phyloP scores from a whole-genome alignment of 1,284 basidiomycete genomes.

The Waitea zeae region DNA sequence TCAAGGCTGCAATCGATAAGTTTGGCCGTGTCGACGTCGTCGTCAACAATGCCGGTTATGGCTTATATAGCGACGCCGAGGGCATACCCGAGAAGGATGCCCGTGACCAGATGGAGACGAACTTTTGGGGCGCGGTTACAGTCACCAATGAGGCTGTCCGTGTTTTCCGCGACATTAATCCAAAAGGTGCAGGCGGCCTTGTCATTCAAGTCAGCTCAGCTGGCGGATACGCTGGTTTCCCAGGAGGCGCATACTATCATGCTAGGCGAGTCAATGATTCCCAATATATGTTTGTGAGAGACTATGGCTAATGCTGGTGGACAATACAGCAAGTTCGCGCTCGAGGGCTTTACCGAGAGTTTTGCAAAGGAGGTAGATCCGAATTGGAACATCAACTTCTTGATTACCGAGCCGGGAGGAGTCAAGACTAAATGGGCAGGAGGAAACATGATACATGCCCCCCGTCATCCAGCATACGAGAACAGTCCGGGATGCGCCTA shows the following conservation, averaged over 20 bases:
- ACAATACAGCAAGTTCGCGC: no score
- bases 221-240: slow-evolving; percentile 10
- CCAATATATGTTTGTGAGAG: no score
- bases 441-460: not conserved
- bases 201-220: slow-evolving; percentile 16
- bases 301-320: no score
- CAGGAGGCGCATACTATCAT: slow-evolving; percentile 14
- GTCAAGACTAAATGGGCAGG: not conserved
- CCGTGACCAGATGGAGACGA: slow-evolving; percentile 9
- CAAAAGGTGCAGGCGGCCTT: slow-evolving; percentile 14
- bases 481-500: no score
- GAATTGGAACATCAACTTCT: slow-evolving; percentile 22
- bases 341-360: slow-evolving; percentile 16
- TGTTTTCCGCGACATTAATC: slow-evolving; percentile 20
- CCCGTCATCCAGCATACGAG: not conserved
- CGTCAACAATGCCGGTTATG: slow-evolving; percentile 9
- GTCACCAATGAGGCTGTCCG: slow-evolving; percentile 12
- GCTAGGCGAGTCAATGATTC: no score
- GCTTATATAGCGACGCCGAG: slow-evolving; percentile 8
- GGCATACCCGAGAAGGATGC: slow-evolving; percentile 9
- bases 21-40: slow-evolving; percentile 10
- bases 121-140: slow-evolving; percentile 12
- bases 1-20: slow-evolving; percentile 4
- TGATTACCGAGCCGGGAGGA: not conserved
- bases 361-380: slow-evolving; percentile 17